A percentile compares a stretch with the other conserved stretches of the same genome.
phyloP scores from a whole-genome alignment of 1,139 yeast genomes.

The Hyphopichia khmerensis region DNA sequence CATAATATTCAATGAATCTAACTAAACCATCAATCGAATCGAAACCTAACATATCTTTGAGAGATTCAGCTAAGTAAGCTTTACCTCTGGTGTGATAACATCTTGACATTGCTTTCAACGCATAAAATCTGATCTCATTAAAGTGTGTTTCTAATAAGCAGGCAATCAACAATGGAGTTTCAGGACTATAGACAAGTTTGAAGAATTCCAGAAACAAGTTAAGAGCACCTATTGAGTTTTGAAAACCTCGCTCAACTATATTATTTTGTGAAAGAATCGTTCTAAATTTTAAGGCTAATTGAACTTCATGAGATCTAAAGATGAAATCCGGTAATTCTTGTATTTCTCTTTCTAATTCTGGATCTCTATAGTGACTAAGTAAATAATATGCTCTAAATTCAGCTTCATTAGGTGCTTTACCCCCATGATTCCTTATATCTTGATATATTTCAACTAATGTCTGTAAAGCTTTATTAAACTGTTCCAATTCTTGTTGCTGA shows the following conservation, averaged over 20 bases:
- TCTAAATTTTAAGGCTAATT: slow-evolving; percentile 69
- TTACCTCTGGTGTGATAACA: slow-evolving; percentile 72
- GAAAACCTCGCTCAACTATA: slow-evolving; percentile 55
- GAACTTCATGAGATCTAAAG: slow-evolving; percentile 57
- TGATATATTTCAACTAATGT: slow-evolving; percentile 86
- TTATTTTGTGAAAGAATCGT: slow-evolving; percentile 65
- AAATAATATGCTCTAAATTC: slow-evolving; percentile 90
- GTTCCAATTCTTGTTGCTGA: slow-evolving; percentile 94
- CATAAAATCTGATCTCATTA: slow-evolving; percentile 75
- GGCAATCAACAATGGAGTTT: slow-evolving; percentile 67
- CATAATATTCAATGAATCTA: slow-evolving; percentile 64
- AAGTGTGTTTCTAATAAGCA: slow-evolving; percentile 81
- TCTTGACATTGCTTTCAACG: slow-evolving; percentile 65
- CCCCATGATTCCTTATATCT: slow-evolving; percentile 72
- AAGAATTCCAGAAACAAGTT: slow-evolving; percentile 70
- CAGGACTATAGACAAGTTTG: slow-evolving; percentile 42
- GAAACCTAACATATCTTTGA: slow-evolving; percentile 62
- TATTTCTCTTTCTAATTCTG: slow-evolving; percentile 76
- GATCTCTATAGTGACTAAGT: slow-evolving; percentile 76
- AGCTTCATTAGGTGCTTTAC: slow-evolving; percentile 78
- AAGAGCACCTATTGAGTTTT: slow-evolving; percentile 58
- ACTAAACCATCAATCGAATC: slow-evolving; percentile 54
- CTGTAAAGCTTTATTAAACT: slow-evolving; percentile 86
- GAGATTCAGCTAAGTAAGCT: slow-evolving; percentile 51
- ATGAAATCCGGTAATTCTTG: slow-evolving; percentile 66